These are phyloP conservation scores for Trichosporon coremiiforme DNA, from an alignment of 1,284 basidiomycete genomes.

Conservation along the genomic window DNA sequence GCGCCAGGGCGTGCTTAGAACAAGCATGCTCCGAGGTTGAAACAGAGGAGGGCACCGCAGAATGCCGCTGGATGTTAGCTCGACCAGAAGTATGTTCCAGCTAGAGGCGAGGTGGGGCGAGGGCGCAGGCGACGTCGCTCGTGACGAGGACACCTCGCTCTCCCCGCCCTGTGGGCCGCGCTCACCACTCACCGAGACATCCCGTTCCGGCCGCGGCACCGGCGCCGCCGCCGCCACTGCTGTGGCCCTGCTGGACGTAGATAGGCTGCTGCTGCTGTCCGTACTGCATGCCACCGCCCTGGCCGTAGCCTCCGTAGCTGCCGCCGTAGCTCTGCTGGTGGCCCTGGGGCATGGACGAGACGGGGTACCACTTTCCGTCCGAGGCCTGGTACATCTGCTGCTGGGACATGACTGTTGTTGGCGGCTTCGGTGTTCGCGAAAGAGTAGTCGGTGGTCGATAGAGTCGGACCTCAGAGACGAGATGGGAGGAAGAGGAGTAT, in stretches of 20 bases:
- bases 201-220: conserved; percentile 21
- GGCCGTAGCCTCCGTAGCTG: conserved; percentile 6
- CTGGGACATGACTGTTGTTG: background rate
- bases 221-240: conserved; percentile 21
- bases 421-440: background rate
- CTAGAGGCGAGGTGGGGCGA: background rate
- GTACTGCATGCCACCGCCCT: conserved; percentile 29
- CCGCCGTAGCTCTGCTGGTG: conserved; percentile 8
- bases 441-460: no score
- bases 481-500: background rate
- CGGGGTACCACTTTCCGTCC: conserved; percentile 35
- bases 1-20: conserved; percentile 22
- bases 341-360: conserved; percentile 27
- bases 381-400: conserved; percentile 33
- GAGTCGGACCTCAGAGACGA: no score
- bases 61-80: background rate
- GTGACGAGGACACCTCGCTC: no score
- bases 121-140: background rate
- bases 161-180: background rate
- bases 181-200: conserved; percentile 6
- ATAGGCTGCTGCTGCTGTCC: conserved; percentile 26
- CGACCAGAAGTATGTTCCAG: background rate
- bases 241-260: conserved; percentile 32
- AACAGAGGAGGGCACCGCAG: conserved; percentile 21
- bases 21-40: conserved; percentile 31